Conservation (phyloP, 192 early-diverging fungal genomes). For the Mycoemilia scoparia region DNA sequence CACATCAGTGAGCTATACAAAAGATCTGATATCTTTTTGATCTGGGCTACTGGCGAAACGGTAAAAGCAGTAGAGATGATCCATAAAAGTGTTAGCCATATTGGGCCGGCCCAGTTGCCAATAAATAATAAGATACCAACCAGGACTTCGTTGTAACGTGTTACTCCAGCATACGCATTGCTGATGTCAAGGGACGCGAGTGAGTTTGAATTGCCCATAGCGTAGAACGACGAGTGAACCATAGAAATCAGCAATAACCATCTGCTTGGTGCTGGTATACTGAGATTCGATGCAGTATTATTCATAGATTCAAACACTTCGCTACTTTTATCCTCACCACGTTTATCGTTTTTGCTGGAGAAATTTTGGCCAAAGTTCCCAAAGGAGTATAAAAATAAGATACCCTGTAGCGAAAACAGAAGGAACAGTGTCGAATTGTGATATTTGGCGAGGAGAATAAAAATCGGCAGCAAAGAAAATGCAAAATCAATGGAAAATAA, state of each 20-base stretch:
- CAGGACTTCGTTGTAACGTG: slow-evolving; percentile 34
- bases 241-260: slow-evolving; percentile 26
- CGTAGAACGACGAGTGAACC: slow-evolving; percentile 38
- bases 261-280: slow-evolving; percentile 10
- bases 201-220: slow-evolving; percentile 56
- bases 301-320: slow-evolving; percentile 2
- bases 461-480: no score
- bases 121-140: slow-evolving; percentile 52
- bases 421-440: no score
- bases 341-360: no score
- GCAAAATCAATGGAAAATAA: no score
- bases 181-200: slow-evolving; percentile 62
- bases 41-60: not conserved
- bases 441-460: no score
- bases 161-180: slow-evolving; percentile 54
- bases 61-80: slow-evolving; percentile 22
- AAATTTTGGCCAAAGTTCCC: no score
- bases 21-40: slow-evolving; percentile 1
- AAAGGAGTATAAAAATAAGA: no score
- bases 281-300: slow-evolving; percentile 4
- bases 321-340: no score
- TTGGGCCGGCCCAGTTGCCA: slow-evolving; percentile 50
- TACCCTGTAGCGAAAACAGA: no score
- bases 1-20: slow-evolving; percentile 8
- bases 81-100: slow-evolving; percentile 55